A percentile compares a stretch with the other conserved stretches of the same genome.
These are phyloP conservation scores for Musa beccarii DNA, from an alignment of 176 grass and related monocot genomes.

Conservation along the genomic window DNA sequence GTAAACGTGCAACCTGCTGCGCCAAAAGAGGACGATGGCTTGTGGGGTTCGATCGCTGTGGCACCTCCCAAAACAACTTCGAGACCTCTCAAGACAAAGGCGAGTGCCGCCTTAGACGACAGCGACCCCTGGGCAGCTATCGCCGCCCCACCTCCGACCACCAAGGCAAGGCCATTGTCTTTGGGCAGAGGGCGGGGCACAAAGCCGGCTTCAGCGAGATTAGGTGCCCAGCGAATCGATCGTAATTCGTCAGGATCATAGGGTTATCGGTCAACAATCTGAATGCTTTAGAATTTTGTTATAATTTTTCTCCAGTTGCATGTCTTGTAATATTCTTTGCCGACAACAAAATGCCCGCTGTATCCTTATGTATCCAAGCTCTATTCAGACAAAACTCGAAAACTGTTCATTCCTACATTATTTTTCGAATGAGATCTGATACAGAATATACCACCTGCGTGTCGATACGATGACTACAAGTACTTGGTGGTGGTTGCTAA, in stretches of 20 bases:
- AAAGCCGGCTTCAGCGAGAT: constrained; percentile 63
- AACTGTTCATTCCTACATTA: neutral
- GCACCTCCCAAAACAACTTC: constrained; percentile 54
- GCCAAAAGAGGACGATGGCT: constrained; percentile 43
- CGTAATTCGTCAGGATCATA: constrained; percentile 36
- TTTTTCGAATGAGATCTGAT: neutral
- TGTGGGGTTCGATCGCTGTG: constrained; percentile 90
- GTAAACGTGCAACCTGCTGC: constrained; percentile 37
- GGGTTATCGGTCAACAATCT: neutral
- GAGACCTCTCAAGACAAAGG: constrained; percentile 39
- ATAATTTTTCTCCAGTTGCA: neutral
- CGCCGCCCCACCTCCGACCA: constrained; percentile 72
- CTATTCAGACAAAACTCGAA: neutral
- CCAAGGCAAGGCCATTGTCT: constrained; percentile 77
- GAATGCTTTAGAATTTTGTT: neutral
- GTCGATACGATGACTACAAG: no score
- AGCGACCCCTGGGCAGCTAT: constrained; percentile 87
- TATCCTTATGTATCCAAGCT: neutral
- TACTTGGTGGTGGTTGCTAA: no score
- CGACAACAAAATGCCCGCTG: neutral
- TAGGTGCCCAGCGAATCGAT: constrained; percentile 88
- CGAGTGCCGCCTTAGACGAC: constrained; percentile 17
- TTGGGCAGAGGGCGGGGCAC: constrained; percentile 69
- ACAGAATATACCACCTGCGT: neutral
- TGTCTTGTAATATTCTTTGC: constrained; percentile 1